phyloP scores from a whole-genome alignment of 192 early-diverging fungal genomes.

The Powellomyces hirtus region DNA sequence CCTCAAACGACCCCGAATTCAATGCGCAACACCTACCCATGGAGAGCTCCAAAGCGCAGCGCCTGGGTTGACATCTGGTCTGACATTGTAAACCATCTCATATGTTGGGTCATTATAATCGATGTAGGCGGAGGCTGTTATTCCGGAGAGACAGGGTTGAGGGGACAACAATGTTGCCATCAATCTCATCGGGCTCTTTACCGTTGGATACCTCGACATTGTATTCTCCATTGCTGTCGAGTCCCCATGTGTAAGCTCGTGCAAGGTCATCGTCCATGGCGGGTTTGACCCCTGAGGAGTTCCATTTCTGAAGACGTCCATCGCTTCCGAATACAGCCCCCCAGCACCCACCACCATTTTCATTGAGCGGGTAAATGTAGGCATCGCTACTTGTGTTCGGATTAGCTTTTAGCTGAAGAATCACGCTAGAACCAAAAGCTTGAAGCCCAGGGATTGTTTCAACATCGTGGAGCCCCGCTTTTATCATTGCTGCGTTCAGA shows the following conservation, averaged over 20 bases:
- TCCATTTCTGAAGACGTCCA: not conserved
- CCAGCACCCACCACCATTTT: slow-evolving; percentile 6
- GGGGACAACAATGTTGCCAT: too few species aligned
- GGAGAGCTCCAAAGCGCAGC: slow-evolving; percentile 2
- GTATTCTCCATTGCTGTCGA: not conserved
- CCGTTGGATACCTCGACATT: not conserved
- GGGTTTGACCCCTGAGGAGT: not conserved
- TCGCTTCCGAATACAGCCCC: not conserved
- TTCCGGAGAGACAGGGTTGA: not conserved
- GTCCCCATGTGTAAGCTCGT: not conserved
- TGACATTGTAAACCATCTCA: not conserved
- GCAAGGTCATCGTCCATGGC: not conserved
- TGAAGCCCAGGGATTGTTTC: not conserved
- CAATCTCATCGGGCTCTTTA: too few species aligned
- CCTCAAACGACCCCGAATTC: too few species aligned
- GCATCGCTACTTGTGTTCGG: not conserved
- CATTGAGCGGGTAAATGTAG: not conserved
- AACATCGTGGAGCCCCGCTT: not conserved
- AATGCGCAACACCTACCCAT: not conserved
- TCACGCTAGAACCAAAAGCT: not conserved
- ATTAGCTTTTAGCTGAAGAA: not conserved
- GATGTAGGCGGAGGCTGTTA: not conserved
- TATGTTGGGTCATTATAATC: not conserved
- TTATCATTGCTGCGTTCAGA: not conserved
- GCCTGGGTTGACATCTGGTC: not conserved